These are phyloP conservation scores for Candida andamanensis DNA, from an alignment of 805 yeast species.

Conservation along the genomic window DNA sequence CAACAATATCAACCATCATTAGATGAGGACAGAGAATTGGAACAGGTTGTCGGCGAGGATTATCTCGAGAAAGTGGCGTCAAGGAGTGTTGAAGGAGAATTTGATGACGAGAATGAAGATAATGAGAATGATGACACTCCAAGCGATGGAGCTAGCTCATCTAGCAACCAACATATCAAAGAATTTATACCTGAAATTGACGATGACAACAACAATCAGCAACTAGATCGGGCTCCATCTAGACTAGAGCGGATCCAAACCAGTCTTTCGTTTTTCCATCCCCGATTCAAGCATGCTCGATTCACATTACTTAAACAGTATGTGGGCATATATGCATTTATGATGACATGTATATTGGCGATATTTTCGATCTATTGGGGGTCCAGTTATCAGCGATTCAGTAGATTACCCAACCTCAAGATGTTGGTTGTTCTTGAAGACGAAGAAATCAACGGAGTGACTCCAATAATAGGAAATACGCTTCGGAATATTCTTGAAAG, in stretches of 20 bases:
- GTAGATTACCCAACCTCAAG: slow-evolving; percentile 26
- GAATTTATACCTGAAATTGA: slow-evolving; percentile 5
- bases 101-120: not conserved
- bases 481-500: slow-evolving; percentile 22
- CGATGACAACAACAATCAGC: not conserved
- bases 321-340: slow-evolving; percentile 18
- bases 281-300: slow-evolving; percentile 18
- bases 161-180: slow-evolving; percentile 3
- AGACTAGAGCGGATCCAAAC: slow-evolving; percentile 21
- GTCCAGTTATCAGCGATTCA: slow-evolving; percentile 24
- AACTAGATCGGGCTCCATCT: slow-evolving; percentile 10
- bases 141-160: not conserved
- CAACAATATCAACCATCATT: no score
- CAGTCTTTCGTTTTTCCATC: slow-evolving; percentile 28
- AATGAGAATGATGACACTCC: slow-evolving; percentile 1
- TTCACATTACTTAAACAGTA: slow-evolving; percentile 14
- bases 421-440: slow-evolving; percentile 37
- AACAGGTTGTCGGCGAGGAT: no score
- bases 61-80: no score
- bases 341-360: slow-evolving; percentile 31
- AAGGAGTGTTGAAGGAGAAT: no score
- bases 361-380: slow-evolving; percentile 41
- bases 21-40: no score
- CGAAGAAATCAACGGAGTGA: slow-evolving; percentile 15
- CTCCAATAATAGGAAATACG: slow-evolving; percentile 49